Evolutionary conservation across 2,329 filamentous ascomycete species (phyloP).

Genomic region (Drechslera avenae): DNA sequence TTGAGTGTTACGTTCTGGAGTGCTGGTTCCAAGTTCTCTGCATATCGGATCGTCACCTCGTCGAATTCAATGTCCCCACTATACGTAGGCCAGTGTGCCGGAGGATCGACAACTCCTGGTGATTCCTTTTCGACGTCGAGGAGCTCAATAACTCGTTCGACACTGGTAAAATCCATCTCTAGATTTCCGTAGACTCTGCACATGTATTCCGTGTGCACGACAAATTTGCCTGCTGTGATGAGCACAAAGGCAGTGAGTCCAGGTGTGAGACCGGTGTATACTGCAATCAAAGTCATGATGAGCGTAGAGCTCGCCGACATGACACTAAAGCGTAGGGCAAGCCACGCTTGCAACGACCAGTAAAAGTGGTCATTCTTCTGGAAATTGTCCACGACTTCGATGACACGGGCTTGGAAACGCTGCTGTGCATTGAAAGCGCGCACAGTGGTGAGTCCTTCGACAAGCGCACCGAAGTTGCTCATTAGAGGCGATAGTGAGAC

Average conservation of each 20-base stretch:
- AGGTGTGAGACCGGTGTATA: constrained; percentile 74
- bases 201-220: constrained; percentile 71
- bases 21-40: constrained; percentile 75
- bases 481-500: constrained; percentile 86
- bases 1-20: constrained; percentile 70
- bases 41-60: constrained; percentile 78
- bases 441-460: constrained; percentile 87
- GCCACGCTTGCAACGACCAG: constrained; percentile 84
- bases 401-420: constrained; percentile 79
- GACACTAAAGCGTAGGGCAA: constrained; percentile 77
- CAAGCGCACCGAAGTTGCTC: constrained; percentile 87
- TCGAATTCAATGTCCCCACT: constrained; percentile 76
- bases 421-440: constrained; percentile 78
- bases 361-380: constrained; percentile 97
- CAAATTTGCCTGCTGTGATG: constrained; percentile 69
- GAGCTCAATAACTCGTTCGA: constrained; percentile 84
- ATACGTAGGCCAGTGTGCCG: constrained; percentile 76
- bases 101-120: constrained; percentile 68
- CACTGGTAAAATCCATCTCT: constrained; percentile 90
- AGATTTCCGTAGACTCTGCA: constrained; percentile 82
- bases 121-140: constrained; percentile 78
- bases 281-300: constrained; percentile 72
- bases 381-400: constrained; percentile 82
- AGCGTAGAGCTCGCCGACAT: constrained; percentile 77
- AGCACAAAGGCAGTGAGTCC: constrained; percentile 85